Percentiles rank a stretch among this genome's conserved stretches.
Conservation (phyloP, 73 alveolate genomes). For the Stentor coeruleus region DNA sequence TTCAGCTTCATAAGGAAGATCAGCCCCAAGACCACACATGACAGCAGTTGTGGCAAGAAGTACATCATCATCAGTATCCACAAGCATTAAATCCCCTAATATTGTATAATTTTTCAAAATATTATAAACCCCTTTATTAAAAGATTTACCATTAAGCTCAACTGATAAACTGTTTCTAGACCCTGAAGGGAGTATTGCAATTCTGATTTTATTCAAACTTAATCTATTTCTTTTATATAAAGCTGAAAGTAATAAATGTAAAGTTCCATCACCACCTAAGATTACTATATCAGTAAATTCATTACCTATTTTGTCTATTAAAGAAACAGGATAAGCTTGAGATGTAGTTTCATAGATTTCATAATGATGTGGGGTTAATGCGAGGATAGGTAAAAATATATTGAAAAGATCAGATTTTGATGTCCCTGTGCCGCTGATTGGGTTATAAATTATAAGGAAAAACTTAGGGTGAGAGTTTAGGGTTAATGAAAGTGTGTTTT, state of each 20-base stretch:
- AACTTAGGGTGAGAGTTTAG: neutral
- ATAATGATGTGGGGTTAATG: neutral
- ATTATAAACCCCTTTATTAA: neutral
- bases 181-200: conserved; percentile 2
- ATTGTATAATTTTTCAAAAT: neutral
- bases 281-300: neutral
- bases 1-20: neutral
- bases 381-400: neutral
- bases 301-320: neutral
- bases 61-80: neutral
- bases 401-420: neutral
- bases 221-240: neutral
- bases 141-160: neutral
- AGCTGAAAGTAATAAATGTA: neutral
- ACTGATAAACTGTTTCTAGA: neutral
- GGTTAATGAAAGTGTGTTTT: neutral
- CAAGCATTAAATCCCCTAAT: neutral
- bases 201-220: neutral
- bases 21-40: conserved; percentile 6
- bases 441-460: neutral
- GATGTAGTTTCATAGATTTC: neutral
- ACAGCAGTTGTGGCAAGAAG: conserved; percentile 1
- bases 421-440: neutral
- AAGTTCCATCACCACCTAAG: conserved; percentile 17
- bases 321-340: no score